These are phyloP conservation scores for Candida sonorensis DNA, from an alignment of 805 yeast genomes.

Conservation along the genomic window DNA sequence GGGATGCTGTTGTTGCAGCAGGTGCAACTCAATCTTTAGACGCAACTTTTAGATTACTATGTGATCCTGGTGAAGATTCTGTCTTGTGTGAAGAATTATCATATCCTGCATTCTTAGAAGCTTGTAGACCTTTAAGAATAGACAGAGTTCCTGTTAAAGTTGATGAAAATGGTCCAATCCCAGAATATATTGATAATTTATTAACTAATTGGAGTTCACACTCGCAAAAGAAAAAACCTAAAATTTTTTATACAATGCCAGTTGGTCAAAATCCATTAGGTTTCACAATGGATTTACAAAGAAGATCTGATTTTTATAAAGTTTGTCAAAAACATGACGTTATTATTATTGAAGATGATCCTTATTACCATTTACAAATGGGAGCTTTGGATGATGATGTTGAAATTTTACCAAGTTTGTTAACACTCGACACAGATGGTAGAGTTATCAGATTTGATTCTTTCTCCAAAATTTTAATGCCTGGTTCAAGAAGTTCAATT, in stretches of 20 bases:
- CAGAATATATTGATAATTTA: conserved; percentile 55
- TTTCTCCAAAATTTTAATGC: conserved; percentile 72
- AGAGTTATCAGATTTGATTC: conserved; percentile 74
- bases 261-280: conserved; percentile 90
- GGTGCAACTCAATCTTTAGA: conserved; percentile 95
- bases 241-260: conserved; percentile 59
- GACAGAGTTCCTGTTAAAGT: conserved; percentile 65
- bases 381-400: conserved; percentile 36
- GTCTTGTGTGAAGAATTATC: conserved; percentile 76
- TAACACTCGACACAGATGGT: conserved; percentile 69
- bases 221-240: conserved; percentile 35
- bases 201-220: conserved; percentile 55
- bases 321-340: conserved; percentile 63
- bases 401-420: conserved; percentile 53
- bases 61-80: conserved; percentile 67
- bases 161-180: conserved; percentile 74
- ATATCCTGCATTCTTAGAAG: conserved; percentile 79
- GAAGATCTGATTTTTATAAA: conserved; percentile 52
- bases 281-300: conserved; percentile 47
- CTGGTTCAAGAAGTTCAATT: conserved; percentile 73
- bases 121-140: conserved; percentile 68
- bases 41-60: conserved; percentile 68
- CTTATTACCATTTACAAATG: conserved; percentile 72
- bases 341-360: conserved; percentile 77
- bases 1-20: conserved; percentile 64